phyloP scores from a whole-genome alignment of 257 asterid genomes.

The Fraxinus excelsior region DNA sequence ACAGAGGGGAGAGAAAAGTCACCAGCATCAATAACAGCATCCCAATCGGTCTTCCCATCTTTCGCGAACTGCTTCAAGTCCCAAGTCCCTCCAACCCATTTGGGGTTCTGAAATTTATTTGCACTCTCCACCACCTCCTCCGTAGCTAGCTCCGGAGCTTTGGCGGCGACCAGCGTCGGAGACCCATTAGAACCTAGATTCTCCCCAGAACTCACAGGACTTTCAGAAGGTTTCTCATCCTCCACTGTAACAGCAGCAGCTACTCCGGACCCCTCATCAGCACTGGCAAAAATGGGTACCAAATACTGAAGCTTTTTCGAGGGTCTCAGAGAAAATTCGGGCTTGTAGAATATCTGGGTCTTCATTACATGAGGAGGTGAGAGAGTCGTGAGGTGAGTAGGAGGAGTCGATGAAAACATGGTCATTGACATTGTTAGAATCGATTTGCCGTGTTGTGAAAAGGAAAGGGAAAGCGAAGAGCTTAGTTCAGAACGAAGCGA shows the following conservation, averaged over 20 bases:
- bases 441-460: background rate
- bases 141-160: conserved; percentile 31
- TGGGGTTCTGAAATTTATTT: conserved; percentile 47
- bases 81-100: conserved; percentile 94
- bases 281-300: conserved; percentile 32
- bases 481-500: background rate
- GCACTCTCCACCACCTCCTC: conserved; percentile 27
- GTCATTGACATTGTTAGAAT: conserved; percentile 49
- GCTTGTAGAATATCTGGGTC: conserved; percentile 32
- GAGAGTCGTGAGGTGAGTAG: conserved; percentile 49
- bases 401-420: conserved; percentile 52
- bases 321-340: conserved; percentile 31
- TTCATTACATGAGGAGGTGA: conserved; percentile 27
- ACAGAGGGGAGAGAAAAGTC: conserved; percentile 5
- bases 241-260: conserved; percentile 40
- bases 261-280: conserved; percentile 50
- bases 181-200: conserved; percentile 64
- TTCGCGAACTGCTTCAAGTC: conserved; percentile 72
- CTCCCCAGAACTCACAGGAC: conserved; percentile 22
- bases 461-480: background rate
- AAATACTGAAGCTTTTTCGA: conserved; percentile 33
- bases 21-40: conserved; percentile 97
- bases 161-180: conserved; percentile 22
- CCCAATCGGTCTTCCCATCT: conserved; percentile 79
- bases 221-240: conserved; percentile 21